A percentile compares a stretch with the other conserved stretches of the same genome.
Evolutionary conservation across 1,139 yeast genomes (phyloP).

Genomic region (Taphrina betulina): DNA sequence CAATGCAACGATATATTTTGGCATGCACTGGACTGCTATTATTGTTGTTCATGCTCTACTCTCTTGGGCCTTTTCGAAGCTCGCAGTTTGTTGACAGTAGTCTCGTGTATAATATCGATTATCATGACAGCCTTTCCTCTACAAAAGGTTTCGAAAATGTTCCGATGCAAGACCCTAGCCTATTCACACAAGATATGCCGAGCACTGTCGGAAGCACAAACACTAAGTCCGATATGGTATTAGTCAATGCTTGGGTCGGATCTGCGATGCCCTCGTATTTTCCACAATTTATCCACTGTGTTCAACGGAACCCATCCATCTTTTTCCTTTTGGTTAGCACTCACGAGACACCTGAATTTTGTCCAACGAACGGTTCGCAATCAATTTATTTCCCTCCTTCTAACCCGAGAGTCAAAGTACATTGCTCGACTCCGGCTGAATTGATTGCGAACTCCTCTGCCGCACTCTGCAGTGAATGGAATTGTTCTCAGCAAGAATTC

Average conservation of each 20-base stretch:
- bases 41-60: too few species aligned
- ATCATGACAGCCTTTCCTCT: too few species aligned
- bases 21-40: too few species aligned
- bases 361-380: not conserved
- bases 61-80: too few species aligned
- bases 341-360: constrained; percentile 6
- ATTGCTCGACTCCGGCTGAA: not conserved
- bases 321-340: not conserved
- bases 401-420: not conserved
- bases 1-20: too few species aligned
- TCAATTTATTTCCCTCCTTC: not conserved
- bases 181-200: too few species aligned
- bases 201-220: too few species aligned
- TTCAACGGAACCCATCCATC: not conserved
- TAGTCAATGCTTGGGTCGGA: constrained; percentile 3
- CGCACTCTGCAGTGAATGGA: not conserved
- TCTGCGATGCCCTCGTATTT: constrained; percentile 7
- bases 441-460: not conserved
- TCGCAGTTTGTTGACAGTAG: too few species aligned
- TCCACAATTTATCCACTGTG: not conserved
- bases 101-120: too few species aligned
- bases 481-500: not conserved
- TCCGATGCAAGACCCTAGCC: too few species aligned
- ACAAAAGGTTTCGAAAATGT: too few species aligned
- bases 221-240: too few species aligned